phyloP scores from a whole-genome alignment of 306 rosid genomes.

The Trifolium dubium region DNA sequence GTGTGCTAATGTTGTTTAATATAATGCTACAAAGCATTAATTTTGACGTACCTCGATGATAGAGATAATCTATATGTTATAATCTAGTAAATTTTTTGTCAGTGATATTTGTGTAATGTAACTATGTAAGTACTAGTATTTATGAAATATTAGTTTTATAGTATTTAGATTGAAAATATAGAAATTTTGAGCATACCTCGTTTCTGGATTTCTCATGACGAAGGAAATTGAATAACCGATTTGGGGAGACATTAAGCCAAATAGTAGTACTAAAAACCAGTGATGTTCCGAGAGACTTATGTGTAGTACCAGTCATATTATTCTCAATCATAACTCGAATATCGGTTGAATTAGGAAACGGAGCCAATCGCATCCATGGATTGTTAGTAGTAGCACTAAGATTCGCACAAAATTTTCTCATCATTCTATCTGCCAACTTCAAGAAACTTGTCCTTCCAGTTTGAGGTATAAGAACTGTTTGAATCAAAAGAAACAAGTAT shows the following conservation, averaged over 20 bases:
- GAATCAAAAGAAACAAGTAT: constrained; percentile 12
- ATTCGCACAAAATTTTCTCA: constrained; percentile 48
- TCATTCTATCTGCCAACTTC: constrained; percentile 61
- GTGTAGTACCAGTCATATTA: neutral
- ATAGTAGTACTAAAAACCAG: constrained; percentile 50
- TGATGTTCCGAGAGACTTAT: constrained; percentile 31
- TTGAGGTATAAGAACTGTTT: constrained; percentile 38
- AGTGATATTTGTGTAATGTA: too few species aligned
- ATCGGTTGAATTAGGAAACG: constrained; percentile 19
- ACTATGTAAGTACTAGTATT: too few species aligned
- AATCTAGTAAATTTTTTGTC: too few species aligned
- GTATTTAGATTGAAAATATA: too few species aligned
- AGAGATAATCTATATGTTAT: too few species aligned
- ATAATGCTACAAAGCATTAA: too few species aligned
- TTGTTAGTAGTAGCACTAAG: constrained; percentile 38
- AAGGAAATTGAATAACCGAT: constrained; percentile 53
- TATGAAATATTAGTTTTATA: too few species aligned
- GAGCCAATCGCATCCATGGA: constrained; percentile 46
- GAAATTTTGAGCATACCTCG: constrained; percentile 41
- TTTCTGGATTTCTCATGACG: constrained; percentile 46
- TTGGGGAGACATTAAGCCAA: constrained; percentile 44
- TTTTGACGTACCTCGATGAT: too few species aligned
- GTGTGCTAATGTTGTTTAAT: neutral
- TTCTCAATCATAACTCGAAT: constrained; percentile 39
- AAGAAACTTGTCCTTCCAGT: constrained; percentile 51